Evolutionary conservation across 2,329 filamentous ascomycete genomes (phyloP).

Genomic region (Dendrostoma leiphaemia): DNA sequence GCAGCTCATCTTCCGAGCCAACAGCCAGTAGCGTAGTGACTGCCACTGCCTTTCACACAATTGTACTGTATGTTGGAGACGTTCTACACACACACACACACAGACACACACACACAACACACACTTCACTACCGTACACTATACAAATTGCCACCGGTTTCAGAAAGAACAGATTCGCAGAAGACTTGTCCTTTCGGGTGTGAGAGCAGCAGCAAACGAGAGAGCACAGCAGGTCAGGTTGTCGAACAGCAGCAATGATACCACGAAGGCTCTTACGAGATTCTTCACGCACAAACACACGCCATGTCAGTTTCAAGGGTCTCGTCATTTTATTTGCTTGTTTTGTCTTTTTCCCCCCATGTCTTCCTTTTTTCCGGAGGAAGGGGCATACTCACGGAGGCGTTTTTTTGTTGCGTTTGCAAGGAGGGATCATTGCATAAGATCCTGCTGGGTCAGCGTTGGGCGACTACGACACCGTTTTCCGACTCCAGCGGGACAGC

Average conservation of each 20-base stretch:
- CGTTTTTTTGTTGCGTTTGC: slow-evolving; percentile 9
- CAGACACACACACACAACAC: neutral
- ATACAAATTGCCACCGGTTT: neutral
- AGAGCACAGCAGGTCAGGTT: slow-evolving; percentile 14
- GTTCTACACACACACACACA: neutral
- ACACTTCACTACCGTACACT: slow-evolving; percentile 1
- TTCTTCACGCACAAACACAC: slow-evolving; percentile 15
- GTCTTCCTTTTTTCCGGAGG: slow-evolving; percentile 6
- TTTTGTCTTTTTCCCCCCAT: no score
- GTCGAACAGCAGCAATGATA: slow-evolving; percentile 18
- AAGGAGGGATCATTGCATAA: slow-evolving; percentile 10
- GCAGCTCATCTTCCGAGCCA: slow-evolving; percentile 21
- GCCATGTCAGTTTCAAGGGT: slow-evolving; percentile 12
- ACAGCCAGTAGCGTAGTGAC: slow-evolving; percentile 17
- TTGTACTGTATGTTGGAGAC: neutral
- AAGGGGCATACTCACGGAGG: slow-evolving; percentile 12
- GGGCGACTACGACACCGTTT: neutral
- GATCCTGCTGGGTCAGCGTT: slow-evolving; percentile 5
- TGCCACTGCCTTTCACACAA: neutral
- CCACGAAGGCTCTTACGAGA: slow-evolving; percentile 15
- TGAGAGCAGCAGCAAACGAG: no score
- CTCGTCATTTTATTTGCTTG: neutral
- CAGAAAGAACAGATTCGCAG: neutral
- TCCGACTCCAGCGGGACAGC: neutral
- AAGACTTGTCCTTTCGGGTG: slow-evolving; percentile 1